Conservation (phyloP, 371 early-diverging fungal genomes). For the Rhizopus sp. region DNA sequence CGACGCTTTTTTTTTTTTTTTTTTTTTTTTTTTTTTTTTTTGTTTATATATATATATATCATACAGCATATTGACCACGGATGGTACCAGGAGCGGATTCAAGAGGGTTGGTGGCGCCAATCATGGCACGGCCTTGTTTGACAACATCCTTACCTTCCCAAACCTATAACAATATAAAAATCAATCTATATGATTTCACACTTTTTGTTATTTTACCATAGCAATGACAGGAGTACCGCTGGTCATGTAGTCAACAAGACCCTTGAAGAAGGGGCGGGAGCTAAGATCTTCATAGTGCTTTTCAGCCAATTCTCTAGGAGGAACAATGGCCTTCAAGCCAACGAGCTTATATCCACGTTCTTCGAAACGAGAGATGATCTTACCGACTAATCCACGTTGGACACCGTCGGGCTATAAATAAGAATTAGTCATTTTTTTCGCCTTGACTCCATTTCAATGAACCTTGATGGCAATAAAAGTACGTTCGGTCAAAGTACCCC, state of each 20-base stretch:
- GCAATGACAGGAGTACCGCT: conserved; percentile 73
- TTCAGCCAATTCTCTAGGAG: conserved; percentile 72
- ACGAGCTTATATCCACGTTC: conserved; percentile 71
- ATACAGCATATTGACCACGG: conserved; percentile 86
- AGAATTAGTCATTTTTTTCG: not conserved
- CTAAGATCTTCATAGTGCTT: conserved; percentile 90
- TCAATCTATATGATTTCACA: conserved; percentile 8
- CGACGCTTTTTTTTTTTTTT: no score
- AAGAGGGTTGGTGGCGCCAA: conserved; percentile 85
- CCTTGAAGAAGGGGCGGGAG: conserved; percentile 86
- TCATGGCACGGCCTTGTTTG: conserved; percentile 83
- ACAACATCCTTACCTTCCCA: conserved; percentile 93
- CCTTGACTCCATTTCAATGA: not conserved
- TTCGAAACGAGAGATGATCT: conserved; percentile 86
- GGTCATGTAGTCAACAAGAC: conserved; percentile 77
- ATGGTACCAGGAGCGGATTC: conserved; percentile 92
- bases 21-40: no score
- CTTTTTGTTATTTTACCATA: conserved; percentile 29
- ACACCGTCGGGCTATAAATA: conserved; percentile 64
- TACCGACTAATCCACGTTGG: conserved; percentile 83
- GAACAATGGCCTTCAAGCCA: conserved; percentile 54
- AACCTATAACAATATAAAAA: conserved; percentile 29
- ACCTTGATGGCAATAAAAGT: conserved; percentile 82
- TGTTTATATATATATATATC: conserved; percentile 9
- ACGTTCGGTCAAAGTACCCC: conserved; percentile 72